Percentiles rank a stretch among this genome's conserved stretches.
These are phyloP conservation scores for Wickerhamiella infanticola DNA, from an alignment of 1,139 yeast genomes.

Conservation along the genomic window DNA sequence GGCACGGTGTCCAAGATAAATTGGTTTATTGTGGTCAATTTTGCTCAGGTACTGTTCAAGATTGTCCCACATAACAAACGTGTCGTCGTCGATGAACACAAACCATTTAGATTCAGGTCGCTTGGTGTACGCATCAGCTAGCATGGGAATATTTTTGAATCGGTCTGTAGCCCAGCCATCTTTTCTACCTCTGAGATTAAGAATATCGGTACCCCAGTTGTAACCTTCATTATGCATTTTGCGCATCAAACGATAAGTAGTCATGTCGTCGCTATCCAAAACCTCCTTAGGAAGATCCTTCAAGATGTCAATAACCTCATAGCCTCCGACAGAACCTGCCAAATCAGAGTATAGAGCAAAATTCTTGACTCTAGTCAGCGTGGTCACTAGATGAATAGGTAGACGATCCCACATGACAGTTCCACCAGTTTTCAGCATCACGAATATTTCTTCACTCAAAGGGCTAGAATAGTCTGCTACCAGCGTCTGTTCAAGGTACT, in stretches of 20 bases:
- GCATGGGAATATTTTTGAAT: conserved; percentile 15
- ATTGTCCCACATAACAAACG: conserved; percentile 17
- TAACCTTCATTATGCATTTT: conserved; percentile 17
- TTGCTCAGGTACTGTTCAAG: conserved; percentile 13
- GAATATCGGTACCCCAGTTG: conserved; percentile 14
- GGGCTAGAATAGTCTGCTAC: conserved; percentile 5
- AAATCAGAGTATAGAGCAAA: conserved; percentile 25
- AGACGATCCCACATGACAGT: conserved; percentile 24
- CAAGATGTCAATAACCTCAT: conserved; percentile 22
- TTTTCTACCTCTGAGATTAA: conserved; percentile 10
- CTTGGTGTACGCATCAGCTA: conserved; percentile 13
- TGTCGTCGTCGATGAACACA: conserved; percentile 20
- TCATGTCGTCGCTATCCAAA: conserved; percentile 14
- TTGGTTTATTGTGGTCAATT: conserved; percentile 14
- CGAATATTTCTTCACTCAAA: conserved; percentile 16
- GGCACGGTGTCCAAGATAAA: conserved; percentile 17
- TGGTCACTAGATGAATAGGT: conserved; percentile 24
- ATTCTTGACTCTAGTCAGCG: conserved; percentile 22
- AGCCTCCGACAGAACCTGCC: conserved; percentile 21
- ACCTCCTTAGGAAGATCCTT: conserved; percentile 17
- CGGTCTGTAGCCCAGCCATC: conserved; percentile 16
- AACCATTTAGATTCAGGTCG: conserved; percentile 18
- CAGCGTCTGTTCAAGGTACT: conserved; percentile 4
- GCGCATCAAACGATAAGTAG: conserved; percentile 19
- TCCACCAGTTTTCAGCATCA: conserved; percentile 26